Percentiles rank a stretch among this genome's conserved stretches.
Evolutionary conservation across 768 basidiomycete genomes (phyloP).

Genomic region (Lanmaoa pseudosensibilis): DNA sequence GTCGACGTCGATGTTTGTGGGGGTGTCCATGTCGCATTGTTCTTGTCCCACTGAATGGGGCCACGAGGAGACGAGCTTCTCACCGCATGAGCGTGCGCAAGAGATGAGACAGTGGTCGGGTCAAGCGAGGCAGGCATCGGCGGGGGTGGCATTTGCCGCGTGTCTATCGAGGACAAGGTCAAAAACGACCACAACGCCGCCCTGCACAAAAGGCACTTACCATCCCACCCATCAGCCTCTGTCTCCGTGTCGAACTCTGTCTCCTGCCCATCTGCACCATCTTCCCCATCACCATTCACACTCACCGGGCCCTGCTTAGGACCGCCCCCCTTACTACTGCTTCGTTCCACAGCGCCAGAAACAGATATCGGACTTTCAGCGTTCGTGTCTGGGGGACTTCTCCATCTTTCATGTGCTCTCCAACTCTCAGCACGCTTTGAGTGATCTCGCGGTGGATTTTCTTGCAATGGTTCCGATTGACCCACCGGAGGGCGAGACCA

Average conservation of each 20-base stretch:
- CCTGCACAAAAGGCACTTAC: constrained; percentile 13
- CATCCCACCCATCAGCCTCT: constrained; percentile 26
- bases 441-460: background rate
- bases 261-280: constrained; percentile 26
- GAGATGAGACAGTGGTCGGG: constrained; percentile 38
- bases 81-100: constrained; percentile 19
- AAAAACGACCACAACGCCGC: background rate
- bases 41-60: constrained; percentile 15
- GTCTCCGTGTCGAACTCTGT: constrained; percentile 35
- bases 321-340: background rate
- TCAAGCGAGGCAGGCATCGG: constrained; percentile 47
- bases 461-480: constrained; percentile 7
- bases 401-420: constrained; percentile 23
- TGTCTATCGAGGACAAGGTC: constrained; percentile 29
- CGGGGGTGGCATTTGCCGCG: constrained; percentile 50
- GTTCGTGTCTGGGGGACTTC: constrained; percentile 18
- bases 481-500: constrained; percentile 31
- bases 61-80: constrained; percentile 24
- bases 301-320: background rate
- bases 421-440: constrained; percentile 2
- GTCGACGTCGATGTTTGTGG: constrained; percentile 7
- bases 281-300: constrained; percentile 11
- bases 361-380: constrained; percentile 22
- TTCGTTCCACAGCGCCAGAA: constrained; percentile 7
- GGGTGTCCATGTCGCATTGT: constrained; percentile 12